Evolutionary conservation across 1,139 yeast genomes (phyloP).

Genomic region (Hyphopichia burtonii): DNA sequence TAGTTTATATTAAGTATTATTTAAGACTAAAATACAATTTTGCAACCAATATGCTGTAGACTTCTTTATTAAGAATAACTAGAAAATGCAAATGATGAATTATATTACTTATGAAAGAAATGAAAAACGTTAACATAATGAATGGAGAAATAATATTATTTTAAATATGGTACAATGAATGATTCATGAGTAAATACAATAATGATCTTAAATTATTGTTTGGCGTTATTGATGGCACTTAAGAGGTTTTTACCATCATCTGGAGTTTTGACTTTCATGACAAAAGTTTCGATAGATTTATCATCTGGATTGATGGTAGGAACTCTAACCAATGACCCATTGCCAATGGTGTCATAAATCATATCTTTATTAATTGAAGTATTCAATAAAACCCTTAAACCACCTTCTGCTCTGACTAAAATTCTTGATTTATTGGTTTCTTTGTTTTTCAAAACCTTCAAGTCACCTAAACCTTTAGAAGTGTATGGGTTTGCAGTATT

Average conservation of each 20-base stretch:
- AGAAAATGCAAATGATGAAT: neutral
- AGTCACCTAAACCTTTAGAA: conserved; percentile 76
- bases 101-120: neutral
- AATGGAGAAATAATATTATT: neutral
- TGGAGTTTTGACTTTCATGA: conserved; percentile 66
- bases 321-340: conserved; percentile 56
- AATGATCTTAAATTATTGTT: conserved; percentile 4
- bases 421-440: conserved; percentile 64
- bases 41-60: neutral
- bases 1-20: too few species aligned
- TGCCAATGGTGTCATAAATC: conserved; percentile 57
- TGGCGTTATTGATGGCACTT: conserved; percentile 50
- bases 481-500: conserved; percentile 52
- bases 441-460: conserved; percentile 65
- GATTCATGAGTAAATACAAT: neutral
- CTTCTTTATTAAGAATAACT: neutral
- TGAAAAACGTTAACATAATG: neutral
- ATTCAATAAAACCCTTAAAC: conserved; percentile 78
- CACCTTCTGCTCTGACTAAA: conserved; percentile 84
- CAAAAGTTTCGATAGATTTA: conserved; percentile 51
- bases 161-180: neutral
- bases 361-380: conserved; percentile 51
- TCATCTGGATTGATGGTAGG: conserved; percentile 51
- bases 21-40: neutral
- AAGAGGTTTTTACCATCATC: conserved; percentile 68